These are phyloP conservation scores for Geotrichum phurueaensis DNA, from an alignment of 1,139 yeast genomes.

Conservation along the genomic window DNA sequence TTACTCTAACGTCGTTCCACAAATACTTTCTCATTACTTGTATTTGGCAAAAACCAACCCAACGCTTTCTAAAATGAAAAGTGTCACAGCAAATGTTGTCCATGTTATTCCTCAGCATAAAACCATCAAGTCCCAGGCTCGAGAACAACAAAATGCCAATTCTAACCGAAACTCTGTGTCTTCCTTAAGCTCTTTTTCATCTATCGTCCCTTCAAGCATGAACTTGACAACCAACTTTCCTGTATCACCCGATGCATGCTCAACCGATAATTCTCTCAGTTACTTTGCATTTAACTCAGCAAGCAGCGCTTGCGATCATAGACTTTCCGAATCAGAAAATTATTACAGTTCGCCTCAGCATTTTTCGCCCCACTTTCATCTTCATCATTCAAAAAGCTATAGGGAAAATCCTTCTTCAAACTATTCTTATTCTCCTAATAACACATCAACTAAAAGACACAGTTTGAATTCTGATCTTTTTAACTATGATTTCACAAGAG, in stretches of 20 bases:
- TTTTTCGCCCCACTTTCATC: background rate
- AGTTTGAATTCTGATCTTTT: background rate
- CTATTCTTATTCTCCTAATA: background rate
- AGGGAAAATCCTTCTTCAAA: background rate
- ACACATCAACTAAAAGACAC: background rate
- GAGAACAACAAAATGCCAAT: background rate
- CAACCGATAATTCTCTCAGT: background rate
- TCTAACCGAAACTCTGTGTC: background rate
- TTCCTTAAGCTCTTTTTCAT: background rate
- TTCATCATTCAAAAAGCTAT: background rate
- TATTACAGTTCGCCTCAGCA: slow-evolving; percentile 1
- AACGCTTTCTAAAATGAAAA: background rate
- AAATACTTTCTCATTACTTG: slow-evolving; percentile 5
- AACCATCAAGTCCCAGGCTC: slow-evolving; percentile 11
- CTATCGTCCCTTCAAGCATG: background rate
- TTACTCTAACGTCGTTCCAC: slow-evolving; percentile 7
- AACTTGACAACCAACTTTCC: background rate
- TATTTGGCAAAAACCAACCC: slow-evolving; percentile 1
- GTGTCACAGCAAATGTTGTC: slow-evolving; percentile 10
- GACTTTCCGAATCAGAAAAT: slow-evolving; percentile 2
- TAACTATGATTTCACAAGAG: background rate
- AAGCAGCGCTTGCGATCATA: slow-evolving; percentile 1
- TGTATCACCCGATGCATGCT: background rate
- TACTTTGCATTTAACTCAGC: background rate
- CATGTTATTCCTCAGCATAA: slow-evolving; percentile 13